These are phyloP conservation scores for Talaromyces islandicus DNA, from an alignment of 2,329 filamentous ascomycete species.

Conservation along the genomic window DNA sequence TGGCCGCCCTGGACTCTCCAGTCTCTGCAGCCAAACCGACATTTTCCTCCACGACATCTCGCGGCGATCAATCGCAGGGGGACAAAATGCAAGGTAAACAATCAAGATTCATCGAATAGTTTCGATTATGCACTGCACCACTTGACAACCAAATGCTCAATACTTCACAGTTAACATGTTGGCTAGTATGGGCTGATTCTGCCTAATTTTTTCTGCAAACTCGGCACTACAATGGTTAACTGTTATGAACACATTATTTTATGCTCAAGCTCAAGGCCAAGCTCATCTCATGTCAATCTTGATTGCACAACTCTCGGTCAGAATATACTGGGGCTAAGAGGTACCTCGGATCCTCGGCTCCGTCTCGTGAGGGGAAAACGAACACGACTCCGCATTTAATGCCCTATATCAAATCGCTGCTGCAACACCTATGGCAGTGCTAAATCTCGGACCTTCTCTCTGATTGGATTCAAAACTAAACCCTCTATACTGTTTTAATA, in stretches of 20 bases:
- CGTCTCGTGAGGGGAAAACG: not conserved
- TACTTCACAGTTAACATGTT: not conserved
- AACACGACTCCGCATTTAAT: not conserved
- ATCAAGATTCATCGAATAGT: not conserved
- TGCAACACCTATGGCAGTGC: not conserved
- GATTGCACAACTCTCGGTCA: not conserved
- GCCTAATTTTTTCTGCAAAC: not conserved
- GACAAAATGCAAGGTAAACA: not conserved
- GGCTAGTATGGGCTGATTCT: not conserved
- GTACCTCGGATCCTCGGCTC: not conserved
- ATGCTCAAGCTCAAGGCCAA: not conserved
- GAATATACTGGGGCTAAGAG: not conserved
- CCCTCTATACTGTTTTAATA: not conserved
- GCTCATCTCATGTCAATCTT: not conserved
- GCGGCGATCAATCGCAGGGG: not conserved
- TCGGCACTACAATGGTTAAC: not conserved
- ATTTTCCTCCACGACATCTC: not conserved
- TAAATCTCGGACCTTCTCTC: not conserved
- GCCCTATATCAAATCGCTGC: not conserved
- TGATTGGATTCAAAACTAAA: not conserved
- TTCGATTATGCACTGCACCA: not conserved
- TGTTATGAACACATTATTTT: not conserved
- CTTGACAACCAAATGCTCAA: not conserved
- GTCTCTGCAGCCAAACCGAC: not conserved
- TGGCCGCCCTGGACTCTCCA: not conserved